These are phyloP conservation scores for Pyrrhoderma noxium DNA, from an alignment of 1,284 basidiomycete species.

Conservation along the genomic window DNA sequence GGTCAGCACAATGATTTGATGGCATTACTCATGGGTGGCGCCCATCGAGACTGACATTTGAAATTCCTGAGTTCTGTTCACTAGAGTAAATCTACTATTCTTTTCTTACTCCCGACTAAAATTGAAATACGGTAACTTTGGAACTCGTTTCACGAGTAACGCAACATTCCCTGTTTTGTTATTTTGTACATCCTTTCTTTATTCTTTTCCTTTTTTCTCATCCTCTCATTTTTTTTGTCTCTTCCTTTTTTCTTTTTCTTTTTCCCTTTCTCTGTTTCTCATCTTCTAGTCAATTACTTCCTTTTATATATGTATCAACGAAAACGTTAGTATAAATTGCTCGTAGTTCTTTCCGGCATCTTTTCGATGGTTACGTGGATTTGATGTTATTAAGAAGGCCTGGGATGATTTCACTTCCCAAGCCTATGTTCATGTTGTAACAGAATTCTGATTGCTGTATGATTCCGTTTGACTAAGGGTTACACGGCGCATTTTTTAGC, in stretches of 20 bases:
- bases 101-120: not conserved
- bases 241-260: slow-evolving; percentile 9
- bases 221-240: slow-evolving; percentile 17
- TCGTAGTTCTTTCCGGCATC: not conserved
- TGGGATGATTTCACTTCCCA: no score
- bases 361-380: no score
- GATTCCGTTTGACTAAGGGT: no score
- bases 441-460: no score
- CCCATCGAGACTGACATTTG: slow-evolving; percentile 45
- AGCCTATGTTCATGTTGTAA: no score
- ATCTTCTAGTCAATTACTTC: slow-evolving; percentile 2
- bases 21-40: slow-evolving; percentile 74
- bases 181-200: no score
- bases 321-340: not conserved
- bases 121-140: no score
- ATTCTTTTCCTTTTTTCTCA: slow-evolving; percentile 1
- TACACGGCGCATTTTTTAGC: no score
- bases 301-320: not conserved
- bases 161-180: no score
- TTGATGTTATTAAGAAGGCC: no score
- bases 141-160: no score
- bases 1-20: slow-evolving; percentile 61
- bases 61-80: not conserved
- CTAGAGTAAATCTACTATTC: not conserved
- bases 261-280: slow-evolving; percentile 14